phyloP scores from a whole-genome alignment of 2,329 filamentous ascomycete species.

The Alternaria angustiovoidea region DNA sequence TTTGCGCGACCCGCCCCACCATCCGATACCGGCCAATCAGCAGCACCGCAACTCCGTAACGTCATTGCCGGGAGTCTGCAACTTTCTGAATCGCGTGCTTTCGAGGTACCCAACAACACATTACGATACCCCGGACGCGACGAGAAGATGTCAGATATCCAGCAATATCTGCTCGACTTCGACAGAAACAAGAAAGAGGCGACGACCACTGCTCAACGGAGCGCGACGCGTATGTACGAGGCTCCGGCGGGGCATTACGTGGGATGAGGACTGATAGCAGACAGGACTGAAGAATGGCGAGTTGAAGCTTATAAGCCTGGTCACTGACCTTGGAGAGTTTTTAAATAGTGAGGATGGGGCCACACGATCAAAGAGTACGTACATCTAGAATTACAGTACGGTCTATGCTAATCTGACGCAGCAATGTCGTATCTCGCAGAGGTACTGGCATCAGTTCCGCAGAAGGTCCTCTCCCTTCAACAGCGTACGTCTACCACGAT shows the following conservation, averaged over 20 bases:
- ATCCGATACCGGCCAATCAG: constrained; percentile 33
- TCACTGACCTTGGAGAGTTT: constrained; percentile 71
- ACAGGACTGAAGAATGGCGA: constrained; percentile 67
- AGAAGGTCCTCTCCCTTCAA: constrained; percentile 66
- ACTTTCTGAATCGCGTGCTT: constrained; percentile 19
- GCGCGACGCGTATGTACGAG: constrained; percentile 50
- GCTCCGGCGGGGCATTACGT: constrained; percentile 16
- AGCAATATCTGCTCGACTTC: constrained; percentile 61
- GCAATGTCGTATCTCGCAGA: constrained; percentile 61
- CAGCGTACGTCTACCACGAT: constrained; percentile 55
- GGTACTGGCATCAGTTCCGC: constrained; percentile 59
- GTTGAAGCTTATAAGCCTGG: constrained; percentile 67
- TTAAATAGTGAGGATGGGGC: constrained; percentile 71
- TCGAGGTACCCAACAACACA: constrained; percentile 1
- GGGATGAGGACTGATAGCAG: constrained; percentile 27
- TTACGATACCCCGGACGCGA: constrained; percentile 9
- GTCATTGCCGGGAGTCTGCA: constrained; percentile 25
- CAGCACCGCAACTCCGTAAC: constrained; percentile 24
- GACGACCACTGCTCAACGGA: constrained; percentile 52
- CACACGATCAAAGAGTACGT: constrained; percentile 64
- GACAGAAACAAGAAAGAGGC: constrained; percentile 59
- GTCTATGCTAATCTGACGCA: constrained; percentile 26
- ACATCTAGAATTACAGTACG: constrained; percentile 21
- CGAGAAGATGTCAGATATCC: constrained; percentile 60
- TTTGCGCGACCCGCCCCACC: constrained; percentile 25